Base-by-base conservation (phyloP, 208 protist genomes). In the Kentomonas sorsogonicus region DNA sequence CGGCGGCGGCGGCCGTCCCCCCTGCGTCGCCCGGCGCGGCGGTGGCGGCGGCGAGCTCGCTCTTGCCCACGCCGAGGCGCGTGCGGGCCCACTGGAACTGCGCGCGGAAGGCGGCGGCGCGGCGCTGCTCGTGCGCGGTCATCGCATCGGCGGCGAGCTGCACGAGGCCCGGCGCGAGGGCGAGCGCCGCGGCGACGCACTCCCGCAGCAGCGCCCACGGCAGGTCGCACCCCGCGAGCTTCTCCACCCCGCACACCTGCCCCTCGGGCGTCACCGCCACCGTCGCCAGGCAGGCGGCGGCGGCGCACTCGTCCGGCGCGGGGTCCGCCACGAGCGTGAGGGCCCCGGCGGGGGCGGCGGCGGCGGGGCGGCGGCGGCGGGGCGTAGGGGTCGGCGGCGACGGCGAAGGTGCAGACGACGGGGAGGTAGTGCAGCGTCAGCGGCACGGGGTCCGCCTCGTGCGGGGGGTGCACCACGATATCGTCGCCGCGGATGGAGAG, bases 341-440 rank as follows among this genome's bases (percentile, higher is more conserved):
- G 16, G 60, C 59, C 16, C 6, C 16, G 22, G 34, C 53, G 1
- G 56, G 50, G 13, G 1, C 51, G 34, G 27, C 45, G 11, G 50
- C 30, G 20, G 11, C 76, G 70, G 40, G 48, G 44, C 44, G 61
- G 72, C 50, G 79, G 59, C 22, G 61, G 60, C 51, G 74, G 48
- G 25, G 53, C 61, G 31, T 69, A 43, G 16, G 77, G 74, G 51
- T 73, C 44, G 43, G 69, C 65, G 31, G 82, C 85, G 33, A 96
- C 71, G 20, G 78, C 90, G 50, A 89, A 90, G 30, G 74, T 86
- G 46, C 78, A 82, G 43, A 70, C 68, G 11, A 98, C 47, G 2
- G 97, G 97, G 9, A 82, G 71, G 78, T 99, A 96, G 55, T 98
- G 96, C 38, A 99, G 73, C 16, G 74, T 83, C 13, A 99, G 74